Base-by-base conservation (phyloP, 441 rosid genomes). In the Croton setiger region DNA sequence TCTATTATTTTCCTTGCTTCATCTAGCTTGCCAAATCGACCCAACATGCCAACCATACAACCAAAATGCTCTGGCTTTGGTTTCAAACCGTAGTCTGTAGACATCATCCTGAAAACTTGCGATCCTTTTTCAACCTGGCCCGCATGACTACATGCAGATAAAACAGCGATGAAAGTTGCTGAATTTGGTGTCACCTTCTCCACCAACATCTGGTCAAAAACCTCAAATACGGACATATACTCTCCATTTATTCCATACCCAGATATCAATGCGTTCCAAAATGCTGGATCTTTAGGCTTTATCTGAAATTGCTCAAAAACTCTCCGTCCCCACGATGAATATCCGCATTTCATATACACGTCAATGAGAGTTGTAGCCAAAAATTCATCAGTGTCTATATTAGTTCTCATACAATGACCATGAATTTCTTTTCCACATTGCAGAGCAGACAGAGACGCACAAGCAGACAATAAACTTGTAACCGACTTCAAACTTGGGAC, bases 211-310 rank as follows among this genome's bases (percentile, higher is more conserved):
- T 76, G 48, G 31, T 82, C 80, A 64, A 89, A 89, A 73, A 84
- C 77, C 61, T 82, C 73, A 37, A 87, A 55, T 31, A 84, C 91
- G 39, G 80, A 69, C 45, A 78, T 78, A 72, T 77, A 55, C 53
- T 85, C 84, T 61, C 96, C 93, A 75, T 89, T 83, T 78, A 75
- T 84, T 69, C 90, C 92, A 74, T 87, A 89, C 14, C 96, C 96
- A 27, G 82, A 87, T 68, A 87, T 82, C 85, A 87, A 77, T 18
- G 82, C 92, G 64, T 89, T 89, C 92, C 95, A 87, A 72, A 85
- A 79, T 63, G 88, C 87, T 0, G 89, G 92, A 74, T 86, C 92
- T 66, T 74, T 69, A 31, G 90, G 83, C 75, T 82, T 89, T 9
- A 77, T 66, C 67, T 72, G 77, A 70, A 87, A 82, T 64, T 75